Percentiles rank a stretch among this genome's conserved stretches.
phyloP scores from a whole-genome alignment of 2,329 filamentous ascomycete genomes.

The Botrytis cinerea region DNA sequence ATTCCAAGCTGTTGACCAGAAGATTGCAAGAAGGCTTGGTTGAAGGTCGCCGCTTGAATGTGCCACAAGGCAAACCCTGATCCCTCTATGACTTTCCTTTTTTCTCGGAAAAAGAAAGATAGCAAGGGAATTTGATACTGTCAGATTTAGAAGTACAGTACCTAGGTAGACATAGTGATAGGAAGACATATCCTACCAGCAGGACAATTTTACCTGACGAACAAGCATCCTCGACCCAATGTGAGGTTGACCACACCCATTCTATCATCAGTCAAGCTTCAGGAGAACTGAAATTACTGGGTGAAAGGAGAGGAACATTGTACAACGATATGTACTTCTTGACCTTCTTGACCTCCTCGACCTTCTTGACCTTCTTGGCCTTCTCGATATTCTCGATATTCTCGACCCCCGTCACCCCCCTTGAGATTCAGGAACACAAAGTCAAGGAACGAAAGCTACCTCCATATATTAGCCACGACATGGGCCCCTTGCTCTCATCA shows the following conservation, averaged over 20 bases:
- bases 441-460: background rate
- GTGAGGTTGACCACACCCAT: background rate
- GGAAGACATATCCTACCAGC: background rate
- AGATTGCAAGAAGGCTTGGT: background rate
- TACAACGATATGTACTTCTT: background rate
- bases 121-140: background rate
- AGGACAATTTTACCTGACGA: background rate
- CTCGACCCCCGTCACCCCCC: too few relatives aligned
- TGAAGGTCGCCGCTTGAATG: background rate
- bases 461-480: background rate
- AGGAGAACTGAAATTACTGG: background rate
- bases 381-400: background rate
- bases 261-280: background rate
- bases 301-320: background rate
- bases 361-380: too few relatives aligned
- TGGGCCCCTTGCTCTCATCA: background rate
- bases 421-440: background rate
- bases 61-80: background rate
- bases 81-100: background rate
- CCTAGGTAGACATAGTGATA: background rate
- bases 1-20: background rate
- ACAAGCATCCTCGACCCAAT: background rate
- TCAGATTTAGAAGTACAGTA: background rate
- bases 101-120: background rate
- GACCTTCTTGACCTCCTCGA: background rate